phyloP scores from a whole-genome alignment of 345 rosid species.

The Combretum micranthum region DNA sequence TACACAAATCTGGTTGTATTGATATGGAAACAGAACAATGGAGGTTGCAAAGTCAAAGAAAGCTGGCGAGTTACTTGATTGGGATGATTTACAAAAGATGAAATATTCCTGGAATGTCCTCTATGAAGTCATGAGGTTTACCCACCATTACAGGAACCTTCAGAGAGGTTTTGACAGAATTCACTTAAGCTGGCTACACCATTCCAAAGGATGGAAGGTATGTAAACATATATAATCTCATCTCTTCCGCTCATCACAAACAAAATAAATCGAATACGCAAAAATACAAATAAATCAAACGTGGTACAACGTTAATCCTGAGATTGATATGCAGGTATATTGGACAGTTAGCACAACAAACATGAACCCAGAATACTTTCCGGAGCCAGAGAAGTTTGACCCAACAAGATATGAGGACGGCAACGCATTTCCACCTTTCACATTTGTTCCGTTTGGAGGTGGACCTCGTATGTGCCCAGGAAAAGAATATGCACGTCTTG shows the following conservation, averaged over 20 bases:
- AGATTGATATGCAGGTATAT: conserved; percentile 16
- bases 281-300: no score
- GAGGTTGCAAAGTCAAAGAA: conserved; percentile 20
- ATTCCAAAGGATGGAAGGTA: conserved; percentile 55
- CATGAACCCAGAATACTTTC: conserved; percentile 31
- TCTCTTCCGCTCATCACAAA: not conserved
- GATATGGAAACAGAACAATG: conserved; percentile 27
- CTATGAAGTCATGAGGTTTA: conserved; percentile 42
- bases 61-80: conserved; percentile 24
- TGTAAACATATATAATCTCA: no score
- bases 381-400: conserved; percentile 28
- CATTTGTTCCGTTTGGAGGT: conserved; percentile 42
- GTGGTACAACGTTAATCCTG: no score
- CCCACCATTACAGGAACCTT: conserved; percentile 54
- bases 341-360: conserved; percentile 43
- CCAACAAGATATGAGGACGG: conserved; percentile 32
- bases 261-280: not conserved
- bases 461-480: conserved; percentile 43
- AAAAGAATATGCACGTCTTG: conserved; percentile 40
- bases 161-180: conserved; percentile 35
- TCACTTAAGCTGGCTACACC: conserved; percentile 43
- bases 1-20: no score
- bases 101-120: conserved; percentile 43
- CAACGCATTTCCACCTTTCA: conserved; percentile 21
- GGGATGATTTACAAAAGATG: conserved; percentile 49